Base-by-base conservation (phyloP, 257 asterid species). In the Solanum etuberosum region DNA sequence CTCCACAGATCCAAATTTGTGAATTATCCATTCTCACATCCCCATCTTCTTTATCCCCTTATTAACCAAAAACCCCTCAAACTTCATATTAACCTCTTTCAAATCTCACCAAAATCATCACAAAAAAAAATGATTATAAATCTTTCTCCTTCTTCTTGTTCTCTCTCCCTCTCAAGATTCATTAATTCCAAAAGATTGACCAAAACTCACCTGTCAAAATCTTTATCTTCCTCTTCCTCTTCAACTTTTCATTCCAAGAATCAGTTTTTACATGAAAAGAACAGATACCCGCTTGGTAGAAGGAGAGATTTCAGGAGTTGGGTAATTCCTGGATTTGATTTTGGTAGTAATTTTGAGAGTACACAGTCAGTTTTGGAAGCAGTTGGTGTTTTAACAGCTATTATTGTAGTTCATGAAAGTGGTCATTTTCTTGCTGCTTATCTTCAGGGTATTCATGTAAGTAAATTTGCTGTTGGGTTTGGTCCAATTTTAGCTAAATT, bases 381-480 rank as follows among this genome's bases (percentile, higher is more conserved):
- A 29, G 93, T 86, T 85, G 94, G 91, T 8, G 99, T 96, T 6
- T 87, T 97, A 89, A 95, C 99, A 48, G 98, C 95, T 34, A 97
- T 97, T 42, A 94, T 97, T 23, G 83, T 95, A 38, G 99, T 96
- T 31, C 99, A 96, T 63, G 99, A 97, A 90, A 92, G 94, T 83
- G 99, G 99, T 32, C 99, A 97, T 87, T 97, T 97, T 71, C 88
- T 96, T 86, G 99, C 99, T 9, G 99, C 99, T 70, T 91, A 90
- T 92, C 94, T 97, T 71, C 99, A 94, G 89, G 99, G 99, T 35
- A 97, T 97, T 73, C 99, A 94, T 89, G 98, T 97, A 91, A 97
- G 98, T 92, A 97, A 97, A 87, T 97, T 97, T 87, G 98, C 99
- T 0, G 95, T 97, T 88, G 99, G 99, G 29, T 97, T 97, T 87